phyloP scores from a whole-genome alignment of 2,329 filamentous ascomycete genomes.

The Beauveria scarabaeidicola region DNA sequence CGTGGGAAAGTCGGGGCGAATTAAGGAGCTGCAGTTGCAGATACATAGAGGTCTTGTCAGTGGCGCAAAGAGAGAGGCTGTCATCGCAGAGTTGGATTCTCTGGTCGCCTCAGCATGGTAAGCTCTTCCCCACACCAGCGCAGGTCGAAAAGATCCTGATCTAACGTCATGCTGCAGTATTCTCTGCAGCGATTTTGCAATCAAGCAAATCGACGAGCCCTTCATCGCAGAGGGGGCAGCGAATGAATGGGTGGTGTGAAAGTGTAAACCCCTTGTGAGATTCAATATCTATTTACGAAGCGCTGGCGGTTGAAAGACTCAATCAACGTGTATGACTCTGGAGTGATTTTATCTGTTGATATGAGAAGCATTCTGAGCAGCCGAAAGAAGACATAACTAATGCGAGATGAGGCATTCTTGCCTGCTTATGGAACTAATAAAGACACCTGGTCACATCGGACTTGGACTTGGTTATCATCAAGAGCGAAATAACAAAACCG shows the following conservation, averaged over 20 bases:
- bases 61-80: constrained; percentile 66
- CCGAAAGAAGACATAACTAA: not conserved
- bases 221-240: constrained; percentile 70
- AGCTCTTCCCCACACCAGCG: constrained; percentile 20
- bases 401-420: not conserved
- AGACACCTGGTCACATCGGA: constrained; percentile 29
- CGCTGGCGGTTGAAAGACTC: not conserved
- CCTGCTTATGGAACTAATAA: not conserved
- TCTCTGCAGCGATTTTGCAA: constrained; percentile 87
- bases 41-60: constrained; percentile 67
- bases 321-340: not conserved
- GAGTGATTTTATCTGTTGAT: not conserved
- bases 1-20: constrained; percentile 65
- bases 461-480: constrained; percentile 38
- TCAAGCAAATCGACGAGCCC: constrained; percentile 88
- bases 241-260: constrained; percentile 69
- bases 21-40: constrained; percentile 76
- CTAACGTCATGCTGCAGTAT: constrained; percentile 49
- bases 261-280: not conserved
- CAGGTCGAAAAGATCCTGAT: not conserved
- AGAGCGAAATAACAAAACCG: constrained; percentile 38
- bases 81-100: constrained; percentile 84
- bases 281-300: not conserved
- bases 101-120: constrained; percentile 85
- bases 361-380: not conserved